Base-by-base conservation (phyloP, 2,329 filamentous ascomycete species). In the Colletotrichum endophyticum region DNA sequence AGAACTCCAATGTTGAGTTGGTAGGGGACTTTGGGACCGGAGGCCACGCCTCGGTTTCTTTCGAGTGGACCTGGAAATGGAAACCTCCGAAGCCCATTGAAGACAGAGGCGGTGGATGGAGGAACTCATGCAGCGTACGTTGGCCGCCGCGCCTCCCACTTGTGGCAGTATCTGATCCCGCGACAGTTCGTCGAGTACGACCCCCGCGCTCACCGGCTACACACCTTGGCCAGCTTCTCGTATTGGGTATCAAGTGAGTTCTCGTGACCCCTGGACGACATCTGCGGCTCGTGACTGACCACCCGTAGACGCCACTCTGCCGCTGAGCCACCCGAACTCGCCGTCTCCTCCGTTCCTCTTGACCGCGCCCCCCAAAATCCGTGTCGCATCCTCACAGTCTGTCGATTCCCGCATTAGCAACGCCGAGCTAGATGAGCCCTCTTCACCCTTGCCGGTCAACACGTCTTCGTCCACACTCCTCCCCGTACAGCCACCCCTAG, bases 31-130 rank as follows among this genome's bases (percentile, higher is more conserved):
- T 94, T 83, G 91, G 92, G 4, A 99, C 97, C 0, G 92, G 91
- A 36, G 96, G 96, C n/a, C 95, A 89, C 81, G 88, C 94, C 8
- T 96, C 95, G 3, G 94, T 98, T 34, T 93, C 95, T 39, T 98
- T 98, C 83, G 94, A 96, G 79, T 99, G 96, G 96, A 93, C 94
- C 9, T 99, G 97, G 97, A 97, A 94, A 88, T 99, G 96, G 96
- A 95, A 94, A 83, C 95, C 97, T 11, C 97, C 97, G 49, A 98
- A 95, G 88, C 82, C 87, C 16, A 86, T 88, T 19, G 96, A 98
- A 82, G 96, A 98, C 83, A 92, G 92, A 81, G 95, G 95, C 34
- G 95, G 96, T 73, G 97, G 97, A 61, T 99, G 97, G 96, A 95
- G 95, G 82, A 99, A 98, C 83, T 95, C 94, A 80, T 99, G 97